Conservation (phyloP, 1,284 basidiomycete species). For the Papiliotrema laurentii region DNA sequence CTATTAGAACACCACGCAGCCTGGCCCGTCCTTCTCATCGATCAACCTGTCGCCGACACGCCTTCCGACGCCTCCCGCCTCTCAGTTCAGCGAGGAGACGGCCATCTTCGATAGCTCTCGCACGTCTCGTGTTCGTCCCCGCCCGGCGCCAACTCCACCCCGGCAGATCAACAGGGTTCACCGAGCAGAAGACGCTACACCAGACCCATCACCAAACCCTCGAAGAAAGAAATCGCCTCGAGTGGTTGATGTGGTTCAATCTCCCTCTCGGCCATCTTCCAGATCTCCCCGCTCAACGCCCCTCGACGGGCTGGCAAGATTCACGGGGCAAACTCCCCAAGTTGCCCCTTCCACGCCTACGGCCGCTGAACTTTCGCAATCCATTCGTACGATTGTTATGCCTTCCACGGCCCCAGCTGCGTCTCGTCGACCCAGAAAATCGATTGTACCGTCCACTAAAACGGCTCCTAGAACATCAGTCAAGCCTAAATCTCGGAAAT, state of each 20-base stretch:
- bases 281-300: neutral
- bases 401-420: conserved; percentile 2
- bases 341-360: conserved; percentile 1
- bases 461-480: neutral
- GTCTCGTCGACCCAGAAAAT: neutral
- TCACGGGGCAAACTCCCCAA: neutral
- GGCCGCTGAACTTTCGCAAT: neutral
- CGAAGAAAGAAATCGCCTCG: conserved; percentile 3
- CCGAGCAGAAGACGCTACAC: too few species aligned
- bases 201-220: conserved; percentile 8
- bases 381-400: neutral
- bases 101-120: neutral
- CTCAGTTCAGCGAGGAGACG: neutral
- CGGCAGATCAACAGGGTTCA: neutral
- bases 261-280: neutral
- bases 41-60: neutral
- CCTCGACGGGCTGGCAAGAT: neutral
- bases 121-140: neutral
- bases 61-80: conserved; percentile 6
- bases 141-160: conserved; percentile 4
- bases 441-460: neutral
- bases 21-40: neutral
- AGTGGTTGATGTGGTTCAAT: neutral
- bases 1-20: neutral
- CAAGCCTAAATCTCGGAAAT: conserved; percentile 3